phyloP scores from a whole-genome alignment of 2,329 filamentous ascomycete genomes.

The Aureobasidium sp. region DNA sequence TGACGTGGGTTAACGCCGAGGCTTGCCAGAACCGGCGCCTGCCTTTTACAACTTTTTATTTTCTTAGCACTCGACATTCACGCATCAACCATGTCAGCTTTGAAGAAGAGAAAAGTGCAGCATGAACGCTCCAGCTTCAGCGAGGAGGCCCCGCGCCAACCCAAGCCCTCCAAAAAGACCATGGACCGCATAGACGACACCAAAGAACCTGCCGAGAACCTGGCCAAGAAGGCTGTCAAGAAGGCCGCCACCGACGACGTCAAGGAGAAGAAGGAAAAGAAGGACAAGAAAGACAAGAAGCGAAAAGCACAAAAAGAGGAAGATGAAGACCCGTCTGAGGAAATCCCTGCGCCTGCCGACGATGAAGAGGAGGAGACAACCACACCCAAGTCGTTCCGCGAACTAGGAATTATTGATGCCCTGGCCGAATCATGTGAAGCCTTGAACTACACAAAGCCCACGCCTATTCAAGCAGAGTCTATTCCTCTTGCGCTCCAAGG shows the following conservation, averaged over 20 bases:
- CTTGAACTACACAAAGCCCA: slow-evolving; percentile 77
- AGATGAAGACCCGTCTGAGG: slow-evolving; percentile 16
- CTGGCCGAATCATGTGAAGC: slow-evolving; percentile 81
- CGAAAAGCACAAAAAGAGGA: slow-evolving; percentile 16
- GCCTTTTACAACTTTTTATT: not conserved
- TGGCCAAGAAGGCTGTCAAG: not conserved
- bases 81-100: slow-evolving; percentile 27
- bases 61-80: not conserved
- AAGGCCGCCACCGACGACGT: slow-evolving; percentile 20
- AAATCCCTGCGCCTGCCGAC: slow-evolving; percentile 17
- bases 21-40: not conserved
- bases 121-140: slow-evolving; percentile 13
- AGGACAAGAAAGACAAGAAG: slow-evolving; percentile 11
- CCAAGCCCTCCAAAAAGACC: slow-evolving; percentile 14
- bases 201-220: not conserved
- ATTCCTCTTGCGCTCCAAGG: slow-evolving; percentile 74
- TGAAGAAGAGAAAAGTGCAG: slow-evolving; percentile 37
- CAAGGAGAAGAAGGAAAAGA: slow-evolving; percentile 22
- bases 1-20: not conserved
- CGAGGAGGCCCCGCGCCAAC: slow-evolving; percentile 4
- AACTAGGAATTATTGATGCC: slow-evolving; percentile 72
- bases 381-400: slow-evolving; percentile 55
- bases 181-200: slow-evolving; percentile 14
- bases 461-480: slow-evolving; percentile 77
- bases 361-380: slow-evolving; percentile 18